These are phyloP conservation scores for Penicilliopsis zonata DNA, from an alignment of 495 filamentous ascomycete species.

Conservation along the genomic window DNA sequence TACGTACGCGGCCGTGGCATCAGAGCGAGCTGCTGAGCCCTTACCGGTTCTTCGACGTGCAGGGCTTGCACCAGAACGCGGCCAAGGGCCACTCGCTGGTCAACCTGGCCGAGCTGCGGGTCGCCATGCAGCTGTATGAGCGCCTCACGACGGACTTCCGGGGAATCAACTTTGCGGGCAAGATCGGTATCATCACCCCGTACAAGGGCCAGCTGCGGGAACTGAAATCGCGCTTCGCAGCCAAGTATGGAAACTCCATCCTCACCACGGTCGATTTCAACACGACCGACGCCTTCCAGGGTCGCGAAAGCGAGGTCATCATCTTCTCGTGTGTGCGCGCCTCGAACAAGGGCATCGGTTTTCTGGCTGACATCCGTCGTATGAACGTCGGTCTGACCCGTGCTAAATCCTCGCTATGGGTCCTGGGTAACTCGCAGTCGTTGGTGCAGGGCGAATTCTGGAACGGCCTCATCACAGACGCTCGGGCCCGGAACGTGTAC, in stretches of 20 bases:
- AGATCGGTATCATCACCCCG: constrained; percentile 92
- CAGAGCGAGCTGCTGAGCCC: constrained; percentile 66
- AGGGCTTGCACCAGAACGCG: constrained; percentile 70
- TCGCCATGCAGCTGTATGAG: constrained; percentile 73
- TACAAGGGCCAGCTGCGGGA: constrained; percentile 88
- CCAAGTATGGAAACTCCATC: constrained; percentile 61
- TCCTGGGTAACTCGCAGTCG: constrained; percentile 81
- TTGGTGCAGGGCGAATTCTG: constrained; percentile 83
- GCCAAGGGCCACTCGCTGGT: constrained; percentile 76
- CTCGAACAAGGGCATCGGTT: constrained; percentile 86
- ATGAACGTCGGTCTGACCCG: constrained; percentile 98
- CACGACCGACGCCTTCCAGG: constrained; percentile 96
- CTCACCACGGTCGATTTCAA: constrained; percentile 84
- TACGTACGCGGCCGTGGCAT: constrained; percentile 78
- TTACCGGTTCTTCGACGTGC: constrained; percentile 96
- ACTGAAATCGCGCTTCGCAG: constrained; percentile 58
- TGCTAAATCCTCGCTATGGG: constrained; percentile 91
- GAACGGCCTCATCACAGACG: constrained; percentile 71
- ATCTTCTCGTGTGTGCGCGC: constrained; percentile 98
- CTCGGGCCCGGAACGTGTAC: constrained; percentile 61
- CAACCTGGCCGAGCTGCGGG: constrained; percentile 74
- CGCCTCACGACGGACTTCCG: constrained; percentile 63
- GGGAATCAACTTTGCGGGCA: constrained; percentile 57
- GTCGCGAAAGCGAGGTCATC: constrained; percentile 91
- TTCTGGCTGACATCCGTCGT: constrained; percentile 93